phyloP scores from a whole-genome alignment of 805 yeast genomes.

The Monosporozyma siamensis region DNA sequence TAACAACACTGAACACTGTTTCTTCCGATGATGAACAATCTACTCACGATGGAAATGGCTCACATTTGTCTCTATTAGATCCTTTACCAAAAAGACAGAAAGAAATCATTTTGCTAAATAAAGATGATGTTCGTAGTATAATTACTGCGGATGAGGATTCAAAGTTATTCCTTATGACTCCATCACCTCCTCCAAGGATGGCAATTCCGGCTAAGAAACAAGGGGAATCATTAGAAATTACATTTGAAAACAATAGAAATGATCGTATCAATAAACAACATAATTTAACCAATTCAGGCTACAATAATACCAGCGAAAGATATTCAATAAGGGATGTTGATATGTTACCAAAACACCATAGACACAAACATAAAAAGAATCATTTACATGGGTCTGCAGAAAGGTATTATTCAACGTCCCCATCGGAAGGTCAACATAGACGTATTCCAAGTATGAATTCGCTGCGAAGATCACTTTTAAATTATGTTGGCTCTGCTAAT shows the following conservation, averaged over 20 bases:
- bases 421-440: constrained; percentile 4
- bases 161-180: constrained; percentile 32
- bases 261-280: not conserved
- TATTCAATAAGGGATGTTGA: constrained; percentile 24
- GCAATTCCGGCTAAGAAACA: constrained; percentile 75
- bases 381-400: not conserved
- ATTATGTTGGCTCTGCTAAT: constrained; percentile 8
- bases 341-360: constrained; percentile 9
- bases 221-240: constrained; percentile 73
- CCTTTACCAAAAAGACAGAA: constrained; percentile 5
- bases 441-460: constrained; percentile 12
- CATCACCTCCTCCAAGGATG: constrained; percentile 56
- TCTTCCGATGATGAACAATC: not conserved
- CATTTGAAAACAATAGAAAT: constrained; percentile 6
- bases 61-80: not conserved
- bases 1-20: not conserved
- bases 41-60: not conserved
- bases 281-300: not conserved
- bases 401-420: not conserved
- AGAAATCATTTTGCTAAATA: constrained; percentile 22
- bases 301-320: constrained; percentile 13
- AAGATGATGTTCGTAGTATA: constrained; percentile 29
- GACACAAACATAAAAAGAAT: constrained; percentile 1
- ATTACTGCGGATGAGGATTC: constrained; percentile 30
- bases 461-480: constrained; percentile 22